Evolutionary conservation across 1,284 basidiomycete species (phyloP), one percentile per base, ranked within the genome.

Genomic region (Ceratobasidium sp.): DNA sequence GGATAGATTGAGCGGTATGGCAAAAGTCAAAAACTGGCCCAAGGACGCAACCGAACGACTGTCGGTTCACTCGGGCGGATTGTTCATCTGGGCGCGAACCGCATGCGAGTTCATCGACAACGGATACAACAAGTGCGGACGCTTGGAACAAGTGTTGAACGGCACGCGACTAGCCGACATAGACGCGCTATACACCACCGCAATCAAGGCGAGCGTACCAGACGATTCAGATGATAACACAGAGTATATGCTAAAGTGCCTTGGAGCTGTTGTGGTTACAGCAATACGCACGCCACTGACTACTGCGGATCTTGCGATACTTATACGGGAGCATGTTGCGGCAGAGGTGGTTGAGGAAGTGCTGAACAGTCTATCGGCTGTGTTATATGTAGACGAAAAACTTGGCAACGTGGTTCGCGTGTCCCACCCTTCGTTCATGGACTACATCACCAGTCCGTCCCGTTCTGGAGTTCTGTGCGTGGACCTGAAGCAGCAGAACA

Each of bases 21-120:
- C 22, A 2, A 0, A 24, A 0, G 3, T 14, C 8, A 13, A 37
- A 3, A 31, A 13, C 31, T 59, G 56, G 56, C 56, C 56, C 6
- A 34, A 34, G 0, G 56, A 59, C 16, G 37, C 31, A 9, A 13
- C 39, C 13, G 37, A 41, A 16, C 37, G 9, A 11, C 29, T 75
- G 13, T 64, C 56, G 9, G 46, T 22, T 8, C 14, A 56, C 1
- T 72, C 74, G 3, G 46, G 31, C n/a, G 62, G 43, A 3, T 58
- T 75, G 16, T 75, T 75, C 68, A 63, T 75, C 14, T 51, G 51
- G 22, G 74, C 74, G 8, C 43, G 54, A 8, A 72, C 68, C 2
- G 34, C 48, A 8, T 41, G 37, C 31, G 7, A 16, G 31, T 59
- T 7, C 16, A 59, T 72, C 39, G 24, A 7, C n/a, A 41, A 13